Percentiles rank a stretch among this genome's conserved stretches.
Evolutionary conservation across 2,329 filamentous ascomycete genomes (phyloP).

Genomic region (Aspergillus eucalypticola): DNA sequence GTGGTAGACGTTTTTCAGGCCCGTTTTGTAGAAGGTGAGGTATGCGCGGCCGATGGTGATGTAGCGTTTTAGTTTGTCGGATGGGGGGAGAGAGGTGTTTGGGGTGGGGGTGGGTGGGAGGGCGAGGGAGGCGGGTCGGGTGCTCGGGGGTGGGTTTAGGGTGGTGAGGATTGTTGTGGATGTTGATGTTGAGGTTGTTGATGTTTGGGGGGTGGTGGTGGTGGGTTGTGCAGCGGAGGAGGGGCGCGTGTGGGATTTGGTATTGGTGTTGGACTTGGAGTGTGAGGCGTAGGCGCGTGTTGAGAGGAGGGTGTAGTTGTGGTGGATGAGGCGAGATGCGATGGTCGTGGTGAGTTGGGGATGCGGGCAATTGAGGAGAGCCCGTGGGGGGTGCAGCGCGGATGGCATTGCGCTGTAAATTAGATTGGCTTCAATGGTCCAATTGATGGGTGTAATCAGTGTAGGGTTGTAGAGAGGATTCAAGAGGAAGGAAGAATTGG

Average conservation of each 20-base stretch:
- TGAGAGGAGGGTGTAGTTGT: not conserved
- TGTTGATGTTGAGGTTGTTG: constrained; percentile 22
- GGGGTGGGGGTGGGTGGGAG: constrained; percentile 57
- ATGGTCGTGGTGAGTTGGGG: not conserved
- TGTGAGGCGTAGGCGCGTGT: constrained; percentile 11
- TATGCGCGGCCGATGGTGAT: constrained; percentile 70
- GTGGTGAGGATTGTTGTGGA: constrained; percentile 21
- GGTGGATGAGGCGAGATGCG: not conserved
- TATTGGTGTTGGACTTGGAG: constrained; percentile 4
- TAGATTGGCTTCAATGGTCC: not conserved
- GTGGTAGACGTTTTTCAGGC: constrained; percentile 70
- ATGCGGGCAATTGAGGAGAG: constrained; percentile 7
- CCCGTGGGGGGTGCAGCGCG: constrained; percentile 12
- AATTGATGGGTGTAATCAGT: not conserved
- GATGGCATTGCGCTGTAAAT: constrained; percentile 7
- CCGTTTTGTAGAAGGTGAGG: constrained; percentile 81
- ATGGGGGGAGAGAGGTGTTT: constrained; percentile 43
- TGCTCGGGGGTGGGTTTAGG: constrained; percentile 72
- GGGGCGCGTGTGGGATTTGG: constrained; percentile 22
- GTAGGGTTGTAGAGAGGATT: not conserved
- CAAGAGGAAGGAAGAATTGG: not conserved
- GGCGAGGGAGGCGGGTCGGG: constrained; percentile 68
- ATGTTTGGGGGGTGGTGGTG: constrained; percentile 16
- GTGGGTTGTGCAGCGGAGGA: constrained; percentile 22
- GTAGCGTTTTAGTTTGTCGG: constrained; percentile 34